Evolutionary conservation across 352 stramenopile species (phyloP), one percentile per base, ranked within the genome.

Genomic region (Globisporangium carolinianum): DNA sequence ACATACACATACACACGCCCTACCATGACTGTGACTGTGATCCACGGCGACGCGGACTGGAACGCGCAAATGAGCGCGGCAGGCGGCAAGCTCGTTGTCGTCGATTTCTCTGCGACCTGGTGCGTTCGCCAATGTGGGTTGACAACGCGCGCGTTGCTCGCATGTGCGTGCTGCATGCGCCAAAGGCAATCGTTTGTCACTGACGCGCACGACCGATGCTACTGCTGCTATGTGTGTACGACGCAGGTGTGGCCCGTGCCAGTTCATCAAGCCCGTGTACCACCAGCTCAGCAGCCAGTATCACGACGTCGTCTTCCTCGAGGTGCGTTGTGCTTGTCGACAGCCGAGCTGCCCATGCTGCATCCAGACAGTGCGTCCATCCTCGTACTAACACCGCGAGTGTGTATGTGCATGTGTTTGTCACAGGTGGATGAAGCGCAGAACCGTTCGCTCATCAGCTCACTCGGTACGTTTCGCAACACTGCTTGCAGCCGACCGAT

Each of bases 261-360:
- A 95, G 75, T 76, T 88, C 53, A 95, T 95, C 63, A 95, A 95
- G 67, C 85, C 85, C 8, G 71, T 84, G 37, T 92, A 89, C 68
- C 71, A 91, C 53, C 78, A 89, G 61, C 79, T 90, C 45, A 89
- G 84, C 47, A 63, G 67, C 46, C 77, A 94, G 65, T 95, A 92
- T 67, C 59, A 75, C 24, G 86, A 95, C 63, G 88, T 96, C 38
- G 81, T 96, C 51, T 97, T 97, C 54, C 72, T 95, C 14, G 87
- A 87, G 50, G 82, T 84, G 47, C 36, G 47, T 43, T 14, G 7
- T 12, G 39, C 39, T 43, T 14, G 7, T 43, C 11, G 11, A 14
- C 39, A 43, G 39, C 39, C 39, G 11, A 43, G 7, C 39, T 43
- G 39, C 39, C 1, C 7, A 2, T 12, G 39, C 7, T 43, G 7